Conservation (phyloP, 2,329 filamentous ascomycete species). For the Achaetomium macrosporum region DNA sequence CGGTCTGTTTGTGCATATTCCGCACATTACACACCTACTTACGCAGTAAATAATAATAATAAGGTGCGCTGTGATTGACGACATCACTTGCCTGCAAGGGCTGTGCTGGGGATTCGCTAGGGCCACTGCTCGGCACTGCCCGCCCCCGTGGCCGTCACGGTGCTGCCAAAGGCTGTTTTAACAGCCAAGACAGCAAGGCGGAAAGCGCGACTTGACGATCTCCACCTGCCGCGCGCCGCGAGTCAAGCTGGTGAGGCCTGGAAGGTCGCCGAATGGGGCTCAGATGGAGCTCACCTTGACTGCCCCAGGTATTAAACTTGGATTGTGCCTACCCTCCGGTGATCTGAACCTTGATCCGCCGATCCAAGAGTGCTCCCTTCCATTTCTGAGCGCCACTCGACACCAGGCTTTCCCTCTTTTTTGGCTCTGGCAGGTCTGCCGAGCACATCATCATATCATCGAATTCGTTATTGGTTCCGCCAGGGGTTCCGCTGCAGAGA, state of each 20-base stretch:
- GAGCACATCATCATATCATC: not conserved
- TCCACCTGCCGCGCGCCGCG: slow-evolving; percentile 3
- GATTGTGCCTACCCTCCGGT: not conserved
- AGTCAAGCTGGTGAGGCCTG: slow-evolving; percentile 1
- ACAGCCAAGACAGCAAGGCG: slow-evolving; percentile 1
- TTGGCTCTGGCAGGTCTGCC: no score
- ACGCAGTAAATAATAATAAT: not conserved
- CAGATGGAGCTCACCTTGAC: not conserved
- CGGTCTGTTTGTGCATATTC: not conserved
- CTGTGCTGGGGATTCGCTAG: not conserved
- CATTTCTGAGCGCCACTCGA: no score
- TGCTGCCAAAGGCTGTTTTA: not conserved
- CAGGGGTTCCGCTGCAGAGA: not conserved
- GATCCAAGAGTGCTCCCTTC: no score
- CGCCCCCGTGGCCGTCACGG: no score
- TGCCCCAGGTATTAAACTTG: not conserved
- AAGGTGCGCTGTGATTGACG: slow-evolving; percentile 9
- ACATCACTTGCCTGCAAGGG: slow-evolving; percentile 14
- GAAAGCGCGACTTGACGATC: slow-evolving; percentile 3
- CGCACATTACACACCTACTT: not conserved
- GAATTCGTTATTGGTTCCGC: not conserved
- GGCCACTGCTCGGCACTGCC: not conserved
- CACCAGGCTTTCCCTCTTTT: no score
- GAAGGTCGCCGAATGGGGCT: no score
- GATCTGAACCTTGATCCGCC: not conserved